Evolutionary conservation across 257 asterid genomes (phyloP).

Genomic region (Plectranthus barbatus): DNA sequence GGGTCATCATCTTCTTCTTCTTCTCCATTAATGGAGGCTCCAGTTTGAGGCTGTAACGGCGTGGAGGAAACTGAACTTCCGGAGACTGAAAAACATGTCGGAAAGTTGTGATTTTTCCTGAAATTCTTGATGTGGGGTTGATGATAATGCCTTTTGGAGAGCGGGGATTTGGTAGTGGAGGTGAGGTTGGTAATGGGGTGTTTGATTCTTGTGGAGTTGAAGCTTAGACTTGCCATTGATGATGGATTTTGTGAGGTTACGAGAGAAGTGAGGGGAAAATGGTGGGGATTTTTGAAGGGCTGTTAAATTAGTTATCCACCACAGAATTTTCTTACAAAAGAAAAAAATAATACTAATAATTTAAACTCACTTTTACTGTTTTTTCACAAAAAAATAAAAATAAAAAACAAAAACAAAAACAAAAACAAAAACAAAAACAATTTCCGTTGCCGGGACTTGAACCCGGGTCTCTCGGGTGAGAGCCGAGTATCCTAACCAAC

Average conservation of each 20-base stretch:
- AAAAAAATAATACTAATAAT: no score
- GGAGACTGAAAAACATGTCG: conserved; percentile 40
- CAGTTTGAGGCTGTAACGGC: conserved; percentile 37
- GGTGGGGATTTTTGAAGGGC: conserved; percentile 15
- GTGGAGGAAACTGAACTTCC: conserved; percentile 59
- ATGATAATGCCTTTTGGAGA: conserved; percentile 12
- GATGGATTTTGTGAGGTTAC: conserved; percentile 17
- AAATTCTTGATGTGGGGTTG: conserved; percentile 12
- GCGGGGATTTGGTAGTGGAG: conserved; percentile 25
- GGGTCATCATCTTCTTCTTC: conserved; percentile 60
- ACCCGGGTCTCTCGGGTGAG: conserved; percentile 99
- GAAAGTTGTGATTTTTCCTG: conserved; percentile 26
- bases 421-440: no score
- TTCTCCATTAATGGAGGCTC: conserved; percentile 9
- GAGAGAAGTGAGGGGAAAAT: conserved; percentile 10
- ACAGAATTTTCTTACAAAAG: conserved; percentile 4
- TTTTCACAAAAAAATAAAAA: no score
- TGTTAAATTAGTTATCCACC: conserved; percentile 37
- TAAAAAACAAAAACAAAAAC: no score
- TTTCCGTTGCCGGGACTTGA: conserved; percentile 93
- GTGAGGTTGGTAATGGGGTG: conserved; percentile 33
- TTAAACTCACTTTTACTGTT: no score
- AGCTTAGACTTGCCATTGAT: conserved; percentile 59
- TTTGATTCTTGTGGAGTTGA: conserved; percentile 45
- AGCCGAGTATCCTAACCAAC: conserved; percentile 96